Evolutionary conservation across 2,329 filamentous ascomycete genomes (phyloP), one percentile per base, ranked within the genome.

Genomic region (Lachnellula willkommii): DNA sequence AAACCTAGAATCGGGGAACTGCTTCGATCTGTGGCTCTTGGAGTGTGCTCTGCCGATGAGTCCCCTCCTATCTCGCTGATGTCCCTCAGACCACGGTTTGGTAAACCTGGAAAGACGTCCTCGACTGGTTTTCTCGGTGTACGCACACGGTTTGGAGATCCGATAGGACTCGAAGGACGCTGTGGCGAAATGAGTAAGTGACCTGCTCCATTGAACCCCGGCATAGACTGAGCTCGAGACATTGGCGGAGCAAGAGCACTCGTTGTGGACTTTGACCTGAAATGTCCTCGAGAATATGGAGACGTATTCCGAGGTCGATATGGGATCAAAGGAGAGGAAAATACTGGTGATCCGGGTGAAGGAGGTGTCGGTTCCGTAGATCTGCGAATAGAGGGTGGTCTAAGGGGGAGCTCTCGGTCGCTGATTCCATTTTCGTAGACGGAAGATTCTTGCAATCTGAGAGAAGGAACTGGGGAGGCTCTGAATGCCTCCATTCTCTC

Each of bases 401-500:
- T 84, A 36, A 58, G 50, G 47, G 47, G 46, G 26, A 32, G 22
- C 46, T 60, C 54, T 60, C 53, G 47, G 26, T 62, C 55, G 26
- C 46, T 60, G 11, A 49, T 55, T 46, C 57, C 54, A 50, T 47
- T 51, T 46, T 61, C 55, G 52, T 57, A 57, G 12, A 61, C 32
- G 4, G 65, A 56, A 9, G 65, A 60, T 37, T 67, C 68, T 55
- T 63, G 60, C 20, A 81, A 70, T 57, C 79, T 78, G 46, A 83
- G 70, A 32, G 74, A 76, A 40, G 81, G 79, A 39, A 83, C 72
- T 62, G 81, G 81, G 52, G 80, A 78, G 53, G 81, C 72, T 59
- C 77, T 79, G 68, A 86, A 87, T 69, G 82, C 81, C 75, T 85
- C 82, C 79, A 87, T 82, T 61, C 82, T 77, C 75, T 86, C 81